Evolutionary conservation across 495 filamentous ascomycete species (phyloP).

Genomic region (Lepraria neglecta): DNA sequence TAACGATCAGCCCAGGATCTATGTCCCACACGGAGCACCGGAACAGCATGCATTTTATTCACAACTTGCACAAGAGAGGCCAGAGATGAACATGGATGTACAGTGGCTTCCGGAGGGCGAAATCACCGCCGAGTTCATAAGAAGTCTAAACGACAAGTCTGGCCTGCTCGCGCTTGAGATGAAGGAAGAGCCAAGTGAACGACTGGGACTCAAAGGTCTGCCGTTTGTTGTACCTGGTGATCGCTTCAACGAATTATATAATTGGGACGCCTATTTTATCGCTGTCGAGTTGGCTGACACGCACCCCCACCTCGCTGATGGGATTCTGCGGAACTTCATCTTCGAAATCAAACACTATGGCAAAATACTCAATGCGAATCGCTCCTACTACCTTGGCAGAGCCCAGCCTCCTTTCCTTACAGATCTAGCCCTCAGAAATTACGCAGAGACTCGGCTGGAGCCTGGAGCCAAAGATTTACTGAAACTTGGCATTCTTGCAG

Average conservation of each 20-base stretch:
- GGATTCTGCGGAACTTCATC: conserved; percentile 92
- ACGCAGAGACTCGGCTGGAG: conserved; percentile 78
- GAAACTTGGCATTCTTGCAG: conserved; percentile 68
- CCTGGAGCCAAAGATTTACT: conserved; percentile 72
- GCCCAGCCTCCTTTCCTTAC: conserved; percentile 96
- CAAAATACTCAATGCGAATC: conserved; percentile 94
- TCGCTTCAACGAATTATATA: conserved; percentile 94
- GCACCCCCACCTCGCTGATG: conserved; percentile 75
- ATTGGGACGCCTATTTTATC: conserved; percentile 98
- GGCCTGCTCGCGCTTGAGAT: conserved; percentile 86
- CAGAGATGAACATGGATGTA: conserved; percentile 82
- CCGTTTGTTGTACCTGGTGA: conserved; percentile 96
- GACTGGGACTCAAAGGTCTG: conserved; percentile 64
- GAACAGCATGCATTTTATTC: conserved; percentile 86
- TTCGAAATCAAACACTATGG: conserved; percentile 98
- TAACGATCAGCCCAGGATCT: conserved; percentile 84
- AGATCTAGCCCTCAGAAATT: conserved; percentile 89
- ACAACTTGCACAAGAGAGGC: conserved; percentile 62
- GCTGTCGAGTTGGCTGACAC: conserved; percentile 80
- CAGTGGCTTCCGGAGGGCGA: conserved; percentile 58
- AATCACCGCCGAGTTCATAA: conserved; percentile 70
- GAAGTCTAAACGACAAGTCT: conserved; percentile 71
- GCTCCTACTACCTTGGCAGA: conserved; percentile 87
- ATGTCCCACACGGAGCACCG: conserved; percentile 75
- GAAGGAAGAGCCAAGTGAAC: conserved; percentile 59